Evolutionary conservation across 106 monocot species (phyloP).

Genomic region (Ottelia alismoides): DNA sequence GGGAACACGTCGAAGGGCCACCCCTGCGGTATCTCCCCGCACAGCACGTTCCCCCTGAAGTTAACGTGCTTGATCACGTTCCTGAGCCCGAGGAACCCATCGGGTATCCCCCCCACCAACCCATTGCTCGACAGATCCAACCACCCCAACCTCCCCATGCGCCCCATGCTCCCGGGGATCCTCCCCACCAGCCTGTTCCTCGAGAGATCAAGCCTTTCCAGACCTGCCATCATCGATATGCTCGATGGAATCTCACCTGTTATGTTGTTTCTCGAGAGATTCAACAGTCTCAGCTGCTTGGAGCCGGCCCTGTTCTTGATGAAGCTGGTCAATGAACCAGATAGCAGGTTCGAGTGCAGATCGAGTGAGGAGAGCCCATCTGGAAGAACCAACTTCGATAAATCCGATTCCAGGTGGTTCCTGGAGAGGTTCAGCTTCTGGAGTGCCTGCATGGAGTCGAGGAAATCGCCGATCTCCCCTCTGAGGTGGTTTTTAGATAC

Average conservation of each 20-base stretch:
- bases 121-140: conserved; percentile 42
- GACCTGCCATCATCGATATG: conserved; percentile 20
- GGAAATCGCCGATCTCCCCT: no score
- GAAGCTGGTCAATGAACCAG: no score
- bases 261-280: conserved; percentile 33
- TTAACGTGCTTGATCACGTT: conserved; percentile 41
- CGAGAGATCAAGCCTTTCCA: conserved; percentile 41
- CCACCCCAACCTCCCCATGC: conserved; percentile 33
- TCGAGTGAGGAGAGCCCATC: no score
- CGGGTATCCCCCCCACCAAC: conserved; percentile 40
- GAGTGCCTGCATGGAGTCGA: conserved; percentile 29
- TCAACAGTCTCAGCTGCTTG: conserved; percentile 22
- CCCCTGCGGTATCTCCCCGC: no score
- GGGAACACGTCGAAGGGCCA: no score
- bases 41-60: no score
- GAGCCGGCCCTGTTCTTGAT: conserved; percentile 37
- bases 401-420: conserved; percentile 20
- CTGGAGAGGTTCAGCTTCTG: no score
- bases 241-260: conserved; percentile 44
- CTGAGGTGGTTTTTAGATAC: no score
- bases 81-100: conserved; percentile 17
- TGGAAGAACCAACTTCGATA: no score
- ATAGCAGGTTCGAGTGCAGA: no score
- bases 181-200: conserved; percentile 32
- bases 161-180: conserved; percentile 42